Conservation (phyloP, 2,329 filamentous ascomycete species). For the Aspergillus sp. region DNA sequence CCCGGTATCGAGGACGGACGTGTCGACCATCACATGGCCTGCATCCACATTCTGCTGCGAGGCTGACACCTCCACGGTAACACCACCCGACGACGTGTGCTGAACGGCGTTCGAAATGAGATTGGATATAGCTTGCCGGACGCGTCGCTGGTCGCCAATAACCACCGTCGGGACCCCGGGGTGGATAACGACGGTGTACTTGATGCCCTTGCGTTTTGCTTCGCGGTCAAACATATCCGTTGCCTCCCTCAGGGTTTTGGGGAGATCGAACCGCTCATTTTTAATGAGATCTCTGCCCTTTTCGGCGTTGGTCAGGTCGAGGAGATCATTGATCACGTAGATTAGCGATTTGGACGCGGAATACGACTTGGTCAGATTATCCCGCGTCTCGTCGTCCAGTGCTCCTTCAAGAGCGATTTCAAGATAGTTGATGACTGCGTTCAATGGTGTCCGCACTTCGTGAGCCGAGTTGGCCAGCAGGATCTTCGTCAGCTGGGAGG, state of each 20-base stretch:
- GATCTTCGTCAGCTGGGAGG: constrained; percentile 73
- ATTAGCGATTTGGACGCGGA: constrained; percentile 90
- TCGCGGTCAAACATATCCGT: constrained; percentile 72
- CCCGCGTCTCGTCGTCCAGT: constrained; percentile 77
- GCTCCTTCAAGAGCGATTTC: constrained; percentile 84
- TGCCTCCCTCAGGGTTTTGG: constrained; percentile 70
- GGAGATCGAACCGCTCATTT: constrained; percentile 75
- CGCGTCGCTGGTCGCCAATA: constrained; percentile 73
- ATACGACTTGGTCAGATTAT: constrained; percentile 80
- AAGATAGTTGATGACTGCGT: constrained; percentile 92
- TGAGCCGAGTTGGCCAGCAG: constrained; percentile 86
- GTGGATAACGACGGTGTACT: constrained; percentile 66
- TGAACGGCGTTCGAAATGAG: constrained; percentile 82
- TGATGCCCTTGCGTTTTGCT: constrained; percentile 71
- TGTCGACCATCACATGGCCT: constrained; percentile 65
- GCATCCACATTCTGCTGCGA: constrained; percentile 44
- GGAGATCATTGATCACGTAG: constrained; percentile 88
- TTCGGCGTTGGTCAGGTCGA: constrained; percentile 86
- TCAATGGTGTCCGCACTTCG: constrained; percentile 85
- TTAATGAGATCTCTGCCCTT: constrained; percentile 77
- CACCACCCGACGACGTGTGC: constrained; percentile 66
- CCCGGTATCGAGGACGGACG: constrained; percentile 74
- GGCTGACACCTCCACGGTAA: constrained; percentile 70
- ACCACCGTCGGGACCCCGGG: constrained; percentile 68
- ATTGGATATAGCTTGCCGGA: constrained; percentile 82